These are phyloP conservation scores for Psilocybe tampanensis DNA, from an alignment of 768 basidiomycete genomes.

Conservation along the genomic window DNA sequence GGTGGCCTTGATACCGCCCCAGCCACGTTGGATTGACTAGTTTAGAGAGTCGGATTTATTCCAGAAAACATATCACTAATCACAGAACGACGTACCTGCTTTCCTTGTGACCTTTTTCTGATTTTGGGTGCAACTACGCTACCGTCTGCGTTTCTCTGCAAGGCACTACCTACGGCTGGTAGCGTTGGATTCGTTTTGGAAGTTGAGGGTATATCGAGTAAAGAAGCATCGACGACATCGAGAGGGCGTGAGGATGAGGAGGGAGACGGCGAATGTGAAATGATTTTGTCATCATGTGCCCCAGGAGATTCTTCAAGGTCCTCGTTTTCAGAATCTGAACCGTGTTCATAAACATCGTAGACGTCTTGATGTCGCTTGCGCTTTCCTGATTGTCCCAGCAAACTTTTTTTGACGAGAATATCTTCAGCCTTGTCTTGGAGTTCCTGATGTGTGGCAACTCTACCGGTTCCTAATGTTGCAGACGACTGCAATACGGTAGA, in stretches of 20 bases:
- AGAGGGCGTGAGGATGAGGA: neutral
- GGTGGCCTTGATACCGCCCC: slow-evolving; percentile 40
- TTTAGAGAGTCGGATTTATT: neutral
- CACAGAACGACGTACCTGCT: slow-evolving; percentile 41
- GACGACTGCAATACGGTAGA: slow-evolving; percentile 74
- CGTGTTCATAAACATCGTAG: slow-evolving; percentile 36
- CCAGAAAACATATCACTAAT: neutral
- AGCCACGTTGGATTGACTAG: slow-evolving; percentile 37
- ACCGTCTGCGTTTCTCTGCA: slow-evolving; percentile 70
- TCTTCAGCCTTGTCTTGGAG: slow-evolving; percentile 62
- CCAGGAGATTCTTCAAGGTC: neutral
- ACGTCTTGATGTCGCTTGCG: slow-evolving; percentile 48
- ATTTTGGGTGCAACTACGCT: slow-evolving; percentile 52
- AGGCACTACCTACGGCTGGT: slow-evolving; percentile 58
- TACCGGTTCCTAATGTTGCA: slow-evolving; percentile 81
- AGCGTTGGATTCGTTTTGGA: slow-evolving; percentile 13
- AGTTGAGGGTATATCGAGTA: slow-evolving; percentile 12
- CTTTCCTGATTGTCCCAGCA: slow-evolving; percentile 50
- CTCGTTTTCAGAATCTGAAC: slow-evolving; percentile 25
- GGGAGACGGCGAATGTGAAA: neutral
- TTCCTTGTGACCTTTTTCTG: slow-evolving; percentile 41
- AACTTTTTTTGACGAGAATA: slow-evolving; percentile 51
- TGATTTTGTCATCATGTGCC: slow-evolving; percentile 10
- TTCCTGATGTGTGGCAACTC: slow-evolving; percentile 59
- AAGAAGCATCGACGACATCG: slow-evolving; percentile 2